Conservation (phyloP, 306 rosid genomes). For the Ammopiptanthus mongolicus region DNA sequence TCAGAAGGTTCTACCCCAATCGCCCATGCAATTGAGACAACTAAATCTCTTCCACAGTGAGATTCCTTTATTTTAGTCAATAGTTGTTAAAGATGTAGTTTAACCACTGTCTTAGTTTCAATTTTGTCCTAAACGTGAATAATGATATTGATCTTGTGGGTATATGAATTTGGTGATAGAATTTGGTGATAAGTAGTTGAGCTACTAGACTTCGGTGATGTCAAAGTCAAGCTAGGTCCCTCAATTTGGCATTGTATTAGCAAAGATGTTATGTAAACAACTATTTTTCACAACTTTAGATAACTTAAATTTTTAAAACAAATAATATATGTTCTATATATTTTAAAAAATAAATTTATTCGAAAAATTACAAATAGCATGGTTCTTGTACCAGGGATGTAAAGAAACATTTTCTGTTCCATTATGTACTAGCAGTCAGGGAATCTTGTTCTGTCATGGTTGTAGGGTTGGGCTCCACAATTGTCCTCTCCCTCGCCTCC, state of each 20-base stretch:
- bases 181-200: conserved; percentile 20
- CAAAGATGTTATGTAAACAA: too few relatives aligned
- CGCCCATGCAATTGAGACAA: conserved; percentile 31
- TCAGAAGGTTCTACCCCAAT: conserved; percentile 49
- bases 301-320: too few relatives aligned
- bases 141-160: not conserved
- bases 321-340: too few relatives aligned
- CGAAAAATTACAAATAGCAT: too few relatives aligned
- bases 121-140: not conserved
- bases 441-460: conserved; percentile 21
- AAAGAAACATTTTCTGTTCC: too few relatives aligned
- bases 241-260: not conserved
- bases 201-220: not conserved
- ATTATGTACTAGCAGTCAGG: not conserved
- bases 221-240: conserved; percentile 27
- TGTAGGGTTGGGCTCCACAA: conserved; percentile 26
- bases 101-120: not conserved
- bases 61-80: conserved; percentile 12
- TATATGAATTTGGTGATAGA: not conserved
- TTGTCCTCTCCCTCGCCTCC: not conserved
- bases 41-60: conserved; percentile 35
- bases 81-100: conserved; percentile 4
- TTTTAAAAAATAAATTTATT: too few relatives aligned
- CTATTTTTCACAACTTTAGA: too few relatives aligned
- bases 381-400: too few relatives aligned